Base-by-base conservation (phyloP, 179 eudicot species). In the Silene vulgaris region DNA sequence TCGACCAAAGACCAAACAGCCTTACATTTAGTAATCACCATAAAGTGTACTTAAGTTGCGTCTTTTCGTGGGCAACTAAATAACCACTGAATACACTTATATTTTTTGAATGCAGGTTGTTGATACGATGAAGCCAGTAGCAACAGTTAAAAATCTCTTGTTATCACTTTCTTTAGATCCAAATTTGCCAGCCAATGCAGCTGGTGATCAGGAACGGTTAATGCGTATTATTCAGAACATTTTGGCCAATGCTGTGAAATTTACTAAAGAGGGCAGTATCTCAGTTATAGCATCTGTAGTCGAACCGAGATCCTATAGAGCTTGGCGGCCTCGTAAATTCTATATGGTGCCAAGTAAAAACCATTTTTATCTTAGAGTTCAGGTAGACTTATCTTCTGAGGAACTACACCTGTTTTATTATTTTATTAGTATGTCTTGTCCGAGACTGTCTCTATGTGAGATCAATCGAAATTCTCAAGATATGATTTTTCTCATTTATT, bases 221-320 rank as follows among this genome's bases (percentile, higher is more conserved):
- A 80, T 84, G 85, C 93, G 83, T 72, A 74, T 84, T 43, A 75
- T 89, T 74, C 77, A 86, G 71, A 84, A 80, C 78, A 71, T 90
- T 56, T 77, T 81, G 61, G 89, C 89, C 29, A 86, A 89, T 75
- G 90, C 91, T 70, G 89, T 90, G 30, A 89, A 87, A 79, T 90
- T 85, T 77, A 84, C 91, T 8, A 84, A 83, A 80, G 88, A 87
- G 72, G 96, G 91, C 40, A 67, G 60, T 80, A 76, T 89, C 20
- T 79, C 84, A 52, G 83, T 90, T 26, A 81, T 76, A 68, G 90
- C 81, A 61, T 84, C 86, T n/a, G 63, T 82, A 68, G 86, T 83
- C 52, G 82, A 82, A 65, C 82, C 86, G 17, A 89, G 83, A 64
- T 81, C 79, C 19, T 59, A 69, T 8, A 80, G 85, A 81, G 86